Evolutionary conservation across 345 rosid species (phyloP).

Genomic region (Passiflora organensis): DNA sequence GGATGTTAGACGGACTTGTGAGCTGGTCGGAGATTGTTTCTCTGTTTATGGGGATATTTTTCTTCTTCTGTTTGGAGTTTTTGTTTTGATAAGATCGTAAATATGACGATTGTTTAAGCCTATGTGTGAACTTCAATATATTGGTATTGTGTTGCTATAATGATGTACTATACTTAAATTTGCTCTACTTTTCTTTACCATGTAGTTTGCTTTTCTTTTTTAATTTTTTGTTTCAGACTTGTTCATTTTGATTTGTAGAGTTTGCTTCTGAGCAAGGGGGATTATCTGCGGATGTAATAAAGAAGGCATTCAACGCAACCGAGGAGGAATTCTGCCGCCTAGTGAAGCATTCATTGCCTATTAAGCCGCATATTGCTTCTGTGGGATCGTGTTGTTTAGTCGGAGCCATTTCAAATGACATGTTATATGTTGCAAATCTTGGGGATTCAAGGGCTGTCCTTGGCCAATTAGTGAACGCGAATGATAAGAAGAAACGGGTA

Average conservation of each 20-base stretch:
- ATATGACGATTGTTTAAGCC: no score
- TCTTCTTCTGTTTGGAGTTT: no score
- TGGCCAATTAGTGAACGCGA: slow-evolving; percentile 47
- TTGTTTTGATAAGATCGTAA: no score
- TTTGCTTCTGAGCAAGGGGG: slow-evolving; percentile 84
- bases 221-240: background rate
- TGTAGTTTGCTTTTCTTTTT: no score
- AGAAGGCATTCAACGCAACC: slow-evolving; percentile 76
- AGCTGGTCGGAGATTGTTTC: no score
- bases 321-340: slow-evolving; percentile 82
- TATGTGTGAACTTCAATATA: no score
- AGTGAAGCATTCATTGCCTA: slow-evolving; percentile 58
- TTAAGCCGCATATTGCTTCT: slow-evolving; percentile 79
- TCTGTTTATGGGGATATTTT: no score
- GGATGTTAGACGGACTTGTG: no score
- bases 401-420: slow-evolving; percentile 72
- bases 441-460: slow-evolving; percentile 97
- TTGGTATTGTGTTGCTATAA: no score
- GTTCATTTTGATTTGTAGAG: slow-evolving; percentile 40
- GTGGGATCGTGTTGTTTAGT: slow-evolving; percentile 95
- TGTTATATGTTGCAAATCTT: slow-evolving; percentile 80
- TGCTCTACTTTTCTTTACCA: no score
- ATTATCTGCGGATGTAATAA: slow-evolving; percentile 69
- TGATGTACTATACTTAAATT: no score
- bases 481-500: slow-evolving; percentile 29